phyloP scores from a whole-genome alignment of 148 eudicot genomes.

The Rhododendron williamsianum region DNA sequence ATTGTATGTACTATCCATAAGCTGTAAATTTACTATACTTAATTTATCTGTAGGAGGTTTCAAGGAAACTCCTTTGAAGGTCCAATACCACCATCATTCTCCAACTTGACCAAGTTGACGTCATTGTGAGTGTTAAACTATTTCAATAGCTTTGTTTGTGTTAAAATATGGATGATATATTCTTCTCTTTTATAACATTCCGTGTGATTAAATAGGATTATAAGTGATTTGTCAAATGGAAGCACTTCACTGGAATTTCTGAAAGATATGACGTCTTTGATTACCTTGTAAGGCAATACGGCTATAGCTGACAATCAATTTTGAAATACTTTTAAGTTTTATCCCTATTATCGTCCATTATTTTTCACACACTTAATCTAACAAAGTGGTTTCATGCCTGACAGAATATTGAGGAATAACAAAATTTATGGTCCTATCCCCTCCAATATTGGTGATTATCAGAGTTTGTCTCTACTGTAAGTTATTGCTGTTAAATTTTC shows the following conservation, averaged over 20 bases:
- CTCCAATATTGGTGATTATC: slow-evolving; percentile 36
- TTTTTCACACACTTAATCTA: neutral
- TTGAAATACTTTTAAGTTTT: neutral
- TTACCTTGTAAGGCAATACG: slow-evolving; percentile 41
- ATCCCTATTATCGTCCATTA: neutral
- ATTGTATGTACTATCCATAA: neutral
- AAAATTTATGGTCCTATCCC: slow-evolving; percentile 74
- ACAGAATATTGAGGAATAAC: slow-evolving; percentile 65
- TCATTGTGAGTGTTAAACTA: slow-evolving; percentile 42
- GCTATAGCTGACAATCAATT: neutral
- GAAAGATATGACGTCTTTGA: slow-evolving; percentile 39
- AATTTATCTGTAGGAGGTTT: slow-evolving; percentile 38
- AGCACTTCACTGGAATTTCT: slow-evolving; percentile 58
- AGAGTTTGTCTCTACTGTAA: slow-evolving; percentile 51
- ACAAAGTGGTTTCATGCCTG: neutral
- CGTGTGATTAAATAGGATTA: slow-evolving; percentile 36
- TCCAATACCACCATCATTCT: slow-evolving; percentile 46
- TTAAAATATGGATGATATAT: neutral
- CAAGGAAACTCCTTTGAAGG: slow-evolving; percentile 63
- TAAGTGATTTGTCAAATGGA: slow-evolving; percentile 63
- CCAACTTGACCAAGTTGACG: slow-evolving; percentile 37
- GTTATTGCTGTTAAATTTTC: slow-evolving; percentile 20
- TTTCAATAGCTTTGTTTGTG: neutral
- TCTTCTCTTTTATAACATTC: neutral
- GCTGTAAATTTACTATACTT: neutral